Base-by-base conservation (phyloP, 2,329 filamentous ascomycete genomes). In the Clarireedia hainanense region DNA sequence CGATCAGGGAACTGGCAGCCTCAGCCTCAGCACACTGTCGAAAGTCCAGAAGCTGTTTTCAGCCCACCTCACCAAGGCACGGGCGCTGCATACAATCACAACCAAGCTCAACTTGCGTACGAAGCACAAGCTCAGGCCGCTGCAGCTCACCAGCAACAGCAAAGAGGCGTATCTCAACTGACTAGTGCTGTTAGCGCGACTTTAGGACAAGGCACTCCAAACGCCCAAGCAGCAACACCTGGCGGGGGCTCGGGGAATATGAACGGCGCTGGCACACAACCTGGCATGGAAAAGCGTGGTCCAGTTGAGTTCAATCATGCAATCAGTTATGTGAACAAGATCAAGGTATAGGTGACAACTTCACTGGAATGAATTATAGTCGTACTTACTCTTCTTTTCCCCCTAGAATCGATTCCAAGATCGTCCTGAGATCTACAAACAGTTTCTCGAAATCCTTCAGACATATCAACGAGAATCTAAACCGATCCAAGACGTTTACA, bases 241-340 rank as follows among this genome's bases (percentile, higher is more conserved):
- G 72, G 73, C 30, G 73, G 73, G 34, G 72, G 73, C 17, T 76
- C 76, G 43, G 79, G 82, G 59, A 79, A 74, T 34, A 69, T 86
- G 56, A 89, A 86, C 64, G 83, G 82, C 46, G 77, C 78, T 58
- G 79, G 77, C 23, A 74, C 81, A 72, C 72, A 85, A 73, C 74
- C 80, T 71, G 74, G 80, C 72, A 74, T 89, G 69, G 91, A 95
- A 71, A 95, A 94, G 68, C 84, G 91, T 55, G 92, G 91, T 0
- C 94, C 94, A 1, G 94, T 99, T 17, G 94, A 99, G 69, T 99
- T 99, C 72, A 99, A 99, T 69, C 94, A 99, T 73, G 94, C 94
- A 0, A 99, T 99, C 61, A 97, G 91, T 70, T 99, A 99, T 67
- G 94, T 99, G 54, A 99, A 99, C 70, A 99, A 99, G 75, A 99